Percentiles rank a stretch among this genome's conserved stretches.
These are phyloP conservation scores for Dactylonectria estremocensis DNA, from an alignment of 2,329 filamentous ascomycete species.

Conservation along the genomic window DNA sequence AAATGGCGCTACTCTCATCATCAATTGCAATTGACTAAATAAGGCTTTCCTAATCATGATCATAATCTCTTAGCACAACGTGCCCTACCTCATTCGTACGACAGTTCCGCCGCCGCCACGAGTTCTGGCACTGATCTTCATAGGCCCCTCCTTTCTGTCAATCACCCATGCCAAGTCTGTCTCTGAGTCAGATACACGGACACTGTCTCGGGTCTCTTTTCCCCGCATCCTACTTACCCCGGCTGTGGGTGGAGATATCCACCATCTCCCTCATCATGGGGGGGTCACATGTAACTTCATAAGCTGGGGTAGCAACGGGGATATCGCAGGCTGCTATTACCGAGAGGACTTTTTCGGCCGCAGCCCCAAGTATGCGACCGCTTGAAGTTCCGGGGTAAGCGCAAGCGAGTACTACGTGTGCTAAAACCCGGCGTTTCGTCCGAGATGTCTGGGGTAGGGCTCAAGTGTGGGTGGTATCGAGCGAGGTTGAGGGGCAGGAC, in stretches of 20 bases:
- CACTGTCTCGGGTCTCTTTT: not conserved
- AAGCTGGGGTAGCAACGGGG: slow-evolving; percentile 23
- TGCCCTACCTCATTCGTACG: too few species aligned
- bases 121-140: not conserved
- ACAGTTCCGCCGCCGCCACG: too few species aligned
- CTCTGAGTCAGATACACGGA: not conserved
- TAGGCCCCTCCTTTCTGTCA: not conserved
- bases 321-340: not conserved
- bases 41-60: too few species aligned
- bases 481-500: not conserved
- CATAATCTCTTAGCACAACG: too few species aligned
- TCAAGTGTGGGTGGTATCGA: not conserved
- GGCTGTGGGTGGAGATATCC: slow-evolving; percentile 5
- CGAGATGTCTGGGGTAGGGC: slow-evolving; percentile 15
- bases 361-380: slow-evolving; percentile 8
- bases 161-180: not conserved
- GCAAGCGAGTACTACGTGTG: not conserved
- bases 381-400: slow-evolving; percentile 1
- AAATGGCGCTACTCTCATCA: too few species aligned
- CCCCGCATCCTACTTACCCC: slow-evolving; percentile 23
- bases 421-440: slow-evolving; percentile 21
- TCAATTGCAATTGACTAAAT: too few species aligned
- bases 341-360: slow-evolving; percentile 13
- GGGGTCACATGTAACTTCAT: not conserved
- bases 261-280: not conserved